Evolutionary conservation across 2,329 filamentous ascomycete genomes (phyloP).

Genomic region (Myriangium duriaei): DNA sequence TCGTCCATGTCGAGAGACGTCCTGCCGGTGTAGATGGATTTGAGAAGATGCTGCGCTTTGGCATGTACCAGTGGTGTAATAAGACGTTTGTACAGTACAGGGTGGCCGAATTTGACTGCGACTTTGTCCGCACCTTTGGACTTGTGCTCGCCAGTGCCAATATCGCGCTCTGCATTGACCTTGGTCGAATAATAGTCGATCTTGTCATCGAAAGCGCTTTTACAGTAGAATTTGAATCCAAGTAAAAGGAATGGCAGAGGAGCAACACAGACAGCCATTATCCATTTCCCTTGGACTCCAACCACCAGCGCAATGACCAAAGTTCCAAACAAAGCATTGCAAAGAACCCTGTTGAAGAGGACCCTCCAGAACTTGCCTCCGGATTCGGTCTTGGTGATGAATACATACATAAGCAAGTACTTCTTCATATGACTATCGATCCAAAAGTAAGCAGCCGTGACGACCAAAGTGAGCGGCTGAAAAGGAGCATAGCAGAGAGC

Average conservation of each 20-base stretch:
- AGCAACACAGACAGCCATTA: slow-evolving; percentile 51
- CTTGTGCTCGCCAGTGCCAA: slow-evolving; percentile 27
- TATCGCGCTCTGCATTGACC: slow-evolving; percentile 21
- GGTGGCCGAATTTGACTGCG: slow-evolving; percentile 74
- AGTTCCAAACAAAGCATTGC: slow-evolving; percentile 67
- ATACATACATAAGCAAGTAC: slow-evolving; percentile 82
- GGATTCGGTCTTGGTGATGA: slow-evolving; percentile 92
- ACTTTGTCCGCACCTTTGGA: slow-evolving; percentile 52
- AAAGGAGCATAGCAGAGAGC: slow-evolving; percentile 72
- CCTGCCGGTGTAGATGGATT: slow-evolving; percentile 75
- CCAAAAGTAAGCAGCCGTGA: slow-evolving; percentile 78
- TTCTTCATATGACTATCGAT: slow-evolving; percentile 89
- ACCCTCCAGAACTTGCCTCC: slow-evolving; percentile 87
- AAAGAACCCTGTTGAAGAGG: slow-evolving; percentile 83
- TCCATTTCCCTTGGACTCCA: slow-evolving; percentile 46
- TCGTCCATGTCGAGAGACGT: slow-evolving; percentile 48
- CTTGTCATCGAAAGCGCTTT: slow-evolving; percentile 59
- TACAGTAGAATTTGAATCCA: slow-evolving; percentile 78
- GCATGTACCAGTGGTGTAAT: slow-evolving; percentile 93
- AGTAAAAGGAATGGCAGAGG: slow-evolving; percentile 70
- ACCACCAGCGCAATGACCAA: slow-evolving; percentile 64
- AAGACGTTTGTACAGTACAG: slow-evolving; percentile 74
- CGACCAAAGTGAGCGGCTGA: slow-evolving; percentile 75
- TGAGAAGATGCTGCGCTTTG: slow-evolving; percentile 74
- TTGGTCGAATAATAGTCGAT: slow-evolving; percentile 68